Percentiles rank a stretch among this genome's conserved stretches.
These are phyloP conservation scores for Adansonia grandidieri DNA, from an alignment of 441 rosid species.

Conservation along the genomic window DNA sequence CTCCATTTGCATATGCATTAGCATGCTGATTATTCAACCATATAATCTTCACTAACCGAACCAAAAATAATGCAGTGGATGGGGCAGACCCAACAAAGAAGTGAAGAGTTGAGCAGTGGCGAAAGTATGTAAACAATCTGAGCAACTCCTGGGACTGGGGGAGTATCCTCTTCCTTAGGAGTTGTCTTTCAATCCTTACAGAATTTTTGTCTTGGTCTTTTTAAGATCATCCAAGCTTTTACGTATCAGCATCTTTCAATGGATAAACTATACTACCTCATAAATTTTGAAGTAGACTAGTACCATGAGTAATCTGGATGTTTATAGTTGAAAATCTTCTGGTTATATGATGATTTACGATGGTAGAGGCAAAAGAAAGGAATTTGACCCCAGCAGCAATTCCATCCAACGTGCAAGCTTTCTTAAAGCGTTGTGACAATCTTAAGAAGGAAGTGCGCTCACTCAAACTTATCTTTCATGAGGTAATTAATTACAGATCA, in stretches of 20 bases:
- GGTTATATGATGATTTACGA: conserved; percentile 42
- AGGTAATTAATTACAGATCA: conserved; percentile 39
- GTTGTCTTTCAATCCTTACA: not conserved
- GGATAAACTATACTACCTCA: not conserved
- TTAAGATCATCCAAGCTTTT: not conserved
- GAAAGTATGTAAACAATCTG: conserved; percentile 54
- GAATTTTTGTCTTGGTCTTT: not conserved
- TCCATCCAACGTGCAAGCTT: conserved; percentile 63
- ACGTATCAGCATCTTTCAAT: not conserved
- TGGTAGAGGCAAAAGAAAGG: conserved; percentile 82
- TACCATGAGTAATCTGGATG: not conserved
- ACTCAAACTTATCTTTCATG: conserved; percentile 78
- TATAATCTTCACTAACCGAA: conserved; percentile 21
- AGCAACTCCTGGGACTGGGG: not conserved
- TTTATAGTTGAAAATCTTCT: not conserved
- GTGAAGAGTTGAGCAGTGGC: conserved; percentile 72
- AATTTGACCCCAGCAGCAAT: conserved; percentile 46
- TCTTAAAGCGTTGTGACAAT: conserved; percentile 62
- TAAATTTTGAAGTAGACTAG: not conserved
- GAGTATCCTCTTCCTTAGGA: not conserved
- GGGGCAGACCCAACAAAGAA: conserved; percentile 70
- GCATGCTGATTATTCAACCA: not conserved
- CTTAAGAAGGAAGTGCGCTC: conserved; percentile 85
- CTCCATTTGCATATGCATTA: conserved; percentile 3
- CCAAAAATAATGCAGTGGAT: conserved; percentile 51